These are phyloP conservation scores for Salisapilia sapeloensis DNA, from an alignment of 352 stramenopile genomes.

Conservation along the genomic window DNA sequence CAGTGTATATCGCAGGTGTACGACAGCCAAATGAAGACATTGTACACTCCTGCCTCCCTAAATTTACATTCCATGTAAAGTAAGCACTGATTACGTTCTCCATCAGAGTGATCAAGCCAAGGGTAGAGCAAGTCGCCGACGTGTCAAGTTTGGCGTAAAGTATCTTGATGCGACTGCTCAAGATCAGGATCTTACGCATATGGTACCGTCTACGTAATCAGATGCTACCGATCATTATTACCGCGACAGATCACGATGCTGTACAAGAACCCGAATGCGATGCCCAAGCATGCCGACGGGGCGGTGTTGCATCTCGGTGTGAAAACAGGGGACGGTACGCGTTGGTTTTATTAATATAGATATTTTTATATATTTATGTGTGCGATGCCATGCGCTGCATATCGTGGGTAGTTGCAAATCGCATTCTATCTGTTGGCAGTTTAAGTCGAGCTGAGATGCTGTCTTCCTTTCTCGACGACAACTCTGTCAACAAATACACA, in stretches of 20 bases:
- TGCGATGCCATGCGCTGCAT: too few species aligned
- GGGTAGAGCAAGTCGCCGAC: too few species aligned
- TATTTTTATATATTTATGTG: too few species aligned
- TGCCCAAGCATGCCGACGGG: conserved; percentile 19
- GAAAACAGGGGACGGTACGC: conserved; percentile 15
- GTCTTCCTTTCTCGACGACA: conserved; percentile 12
- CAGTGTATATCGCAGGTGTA: conserved; percentile 6
- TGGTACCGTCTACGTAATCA: too few species aligned
- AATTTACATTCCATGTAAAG: conserved; percentile 28
- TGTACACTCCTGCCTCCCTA: conserved; percentile 22
- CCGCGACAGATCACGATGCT: conserved; percentile 6
- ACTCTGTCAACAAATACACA: conserved; percentile 9
- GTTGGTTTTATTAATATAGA: too few species aligned
- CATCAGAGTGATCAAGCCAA: too few species aligned
- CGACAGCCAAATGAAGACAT: conserved; percentile 39
- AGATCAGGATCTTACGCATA: too few species aligned
- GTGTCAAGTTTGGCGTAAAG: too few species aligned
- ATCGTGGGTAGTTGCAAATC: conserved; percentile 17
- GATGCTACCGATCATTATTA: too few species aligned
- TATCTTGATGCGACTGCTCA: too few species aligned
- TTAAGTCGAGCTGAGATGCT: conserved; percentile 14
- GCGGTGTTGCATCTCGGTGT: conserved; percentile 23
- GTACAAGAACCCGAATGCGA: conserved; percentile 25
- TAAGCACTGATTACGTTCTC: too few species aligned
- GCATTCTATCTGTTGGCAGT: conserved; percentile 26